Evolutionary conservation across 2,329 filamentous ascomycete genomes (phyloP), one percentile per base, ranked within the genome.

Genomic region (Stachybotrys chlorohalonatus): DNA sequence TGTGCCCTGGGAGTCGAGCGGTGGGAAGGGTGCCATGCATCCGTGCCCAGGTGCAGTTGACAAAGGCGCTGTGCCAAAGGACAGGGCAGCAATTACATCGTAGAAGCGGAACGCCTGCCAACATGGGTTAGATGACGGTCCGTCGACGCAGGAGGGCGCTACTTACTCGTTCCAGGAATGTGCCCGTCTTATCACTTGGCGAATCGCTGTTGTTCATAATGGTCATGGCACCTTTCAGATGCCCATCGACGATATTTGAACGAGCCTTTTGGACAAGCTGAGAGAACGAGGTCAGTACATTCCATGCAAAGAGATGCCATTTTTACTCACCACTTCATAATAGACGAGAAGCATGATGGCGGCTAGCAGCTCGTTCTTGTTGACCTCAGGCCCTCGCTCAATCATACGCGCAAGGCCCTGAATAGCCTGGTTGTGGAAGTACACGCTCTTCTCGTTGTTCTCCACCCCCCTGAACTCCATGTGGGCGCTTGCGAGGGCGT

Each of bases 401-500:
- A 86, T 85, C 52, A 85, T 66, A 52, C 73, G 72, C 1, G 80
- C 76, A 45, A 86, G 67, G 1, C 79, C 81, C 59, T 81, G 77
- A 30, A 85, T 78, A 11, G 82, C 81, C 62, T 75, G 74, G 56
- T 79, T 83, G 58, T 85, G 82, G 57, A 84, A 84, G 57, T 76
- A 76, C 1, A 83, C 67, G 42, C 81, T 83, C 60, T 77, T 79
- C 60, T 85, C 80, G 17, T 70, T 65, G 24, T 76, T 78, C 31
- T 76, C 69, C 6, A 81, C 70, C 2, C 79, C 80, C 31, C 80
- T 71, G 51, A 81, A 90, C 59, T 93, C 87, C 55, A 95, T 74
- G 66, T 96, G 94, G 56, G 91, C 93, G 55, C 87, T 89, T 0
- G 90, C 83, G 7, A 96, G 74, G 0, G 91, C 90, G 56, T 89